phyloP scores from a whole-genome alignment of 2,329 filamentous ascomycete species.

The Arthrobotrys musiformis region DNA sequence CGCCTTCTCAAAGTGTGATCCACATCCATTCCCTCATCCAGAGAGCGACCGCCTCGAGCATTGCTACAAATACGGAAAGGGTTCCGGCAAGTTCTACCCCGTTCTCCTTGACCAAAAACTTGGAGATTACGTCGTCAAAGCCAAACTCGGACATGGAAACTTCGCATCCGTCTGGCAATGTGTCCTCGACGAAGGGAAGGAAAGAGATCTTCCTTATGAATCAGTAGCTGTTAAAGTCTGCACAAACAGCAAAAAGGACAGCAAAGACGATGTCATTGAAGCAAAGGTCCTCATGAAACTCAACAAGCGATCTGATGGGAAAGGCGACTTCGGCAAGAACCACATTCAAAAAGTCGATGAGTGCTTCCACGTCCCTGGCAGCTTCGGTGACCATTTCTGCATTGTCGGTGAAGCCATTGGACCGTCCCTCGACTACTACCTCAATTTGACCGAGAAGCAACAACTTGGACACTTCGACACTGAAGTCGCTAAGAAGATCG shows the following conservation, averaged over 20 bases:
- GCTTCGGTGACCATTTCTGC: slow-evolving; percentile 51
- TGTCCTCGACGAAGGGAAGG: slow-evolving; percentile 17
- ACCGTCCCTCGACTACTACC: slow-evolving; percentile 48
- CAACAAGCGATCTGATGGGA: slow-evolving; percentile 24
- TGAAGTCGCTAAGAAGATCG: slow-evolving; percentile 41
- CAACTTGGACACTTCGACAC: slow-evolving; percentile 37
- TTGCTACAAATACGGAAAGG: slow-evolving; percentile 51
- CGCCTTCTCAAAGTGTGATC: slow-evolving; percentile 38
- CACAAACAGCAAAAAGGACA: slow-evolving; percentile 54
- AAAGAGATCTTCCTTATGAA: slow-evolving; percentile 25
- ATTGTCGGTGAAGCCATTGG: slow-evolving; percentile 45
- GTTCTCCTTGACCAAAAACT: slow-evolving; percentile 47
- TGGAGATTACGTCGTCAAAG: slow-evolving; percentile 44
- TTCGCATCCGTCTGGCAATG: slow-evolving; percentile 53
- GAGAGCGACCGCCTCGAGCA: slow-evolving; percentile 49
- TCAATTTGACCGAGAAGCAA: slow-evolving; percentile 48
- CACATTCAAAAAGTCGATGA: slow-evolving; percentile 47
- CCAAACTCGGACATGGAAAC: slow-evolving; percentile 52
- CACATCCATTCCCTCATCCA: slow-evolving; percentile 50
- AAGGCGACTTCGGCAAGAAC: slow-evolving; percentile 44
- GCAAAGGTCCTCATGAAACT: slow-evolving; percentile 45
- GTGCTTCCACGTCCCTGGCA: slow-evolving; percentile 35
- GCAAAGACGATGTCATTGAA: slow-evolving; percentile 40
- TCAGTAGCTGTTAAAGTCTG: slow-evolving; percentile 52
- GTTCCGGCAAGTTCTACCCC: slow-evolving; percentile 48